Evolutionary conservation across 805 yeast species (phyloP), one percentile per base, ranked within the genome.

Genomic region (Isabelozyma gotoi): DNA sequence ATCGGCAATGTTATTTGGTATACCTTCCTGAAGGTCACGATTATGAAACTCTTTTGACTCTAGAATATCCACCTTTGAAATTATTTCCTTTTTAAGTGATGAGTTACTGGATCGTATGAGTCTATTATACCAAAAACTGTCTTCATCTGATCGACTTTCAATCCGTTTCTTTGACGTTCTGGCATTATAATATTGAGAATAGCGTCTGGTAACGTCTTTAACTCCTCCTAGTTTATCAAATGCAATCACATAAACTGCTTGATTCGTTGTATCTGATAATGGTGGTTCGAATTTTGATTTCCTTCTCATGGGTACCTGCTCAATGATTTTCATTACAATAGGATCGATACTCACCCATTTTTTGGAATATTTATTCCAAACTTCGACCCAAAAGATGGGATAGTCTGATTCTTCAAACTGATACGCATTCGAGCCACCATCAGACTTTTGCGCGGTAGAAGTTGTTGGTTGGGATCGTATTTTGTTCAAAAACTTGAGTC

Each of bases 301-400:
- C 10, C 78, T 67, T 43, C 77, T 62, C 58, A 65, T 60, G 6
- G 80, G 77, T 6, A 84, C 76, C 27, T 78, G 70, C 60, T 88
- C 96, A 33, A 88, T 78, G 7, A 76, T 62, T 43, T 78, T 63
- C 43, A 83, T 75, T 20, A 84, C 82, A 0, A 84, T 68, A 0
- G 97, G 94, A 55, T 94, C 99, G 2, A 90, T 73, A 2, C 95
- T 80, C n/a, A 90, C 76, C 95, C 97, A 92, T 39, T 74, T 78
- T 45, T 81, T 75, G 4, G 80, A 65, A 45, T 76, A 79, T 40
- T 77, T 76, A 59, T 92, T 91, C 96, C 96, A 92, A 0, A 87
- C 96, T 60, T 94, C 99, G 17, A 82, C 82, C 99, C 99, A 94
- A 57, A 84, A 90, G 0, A 90, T 74, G 0, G 97, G 97, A 55